phyloP scores from a whole-genome alignment of 78 protist genomes.

The Blattamonas nauphoetae region DNA sequence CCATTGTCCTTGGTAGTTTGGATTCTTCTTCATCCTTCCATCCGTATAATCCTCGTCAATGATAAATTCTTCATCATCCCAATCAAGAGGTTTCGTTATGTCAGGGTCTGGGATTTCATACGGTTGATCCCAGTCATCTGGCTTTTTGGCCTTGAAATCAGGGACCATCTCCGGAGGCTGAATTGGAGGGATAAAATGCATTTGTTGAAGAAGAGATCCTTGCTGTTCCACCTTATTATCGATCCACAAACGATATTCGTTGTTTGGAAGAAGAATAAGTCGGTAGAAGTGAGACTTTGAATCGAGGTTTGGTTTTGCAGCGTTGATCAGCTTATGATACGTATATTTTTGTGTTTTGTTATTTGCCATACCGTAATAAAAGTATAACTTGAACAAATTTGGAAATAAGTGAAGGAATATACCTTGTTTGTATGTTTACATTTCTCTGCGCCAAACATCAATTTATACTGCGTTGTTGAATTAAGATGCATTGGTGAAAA shows the following conservation, averaged over 20 bases:
- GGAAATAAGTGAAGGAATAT: too few species aligned
- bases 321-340: background rate
- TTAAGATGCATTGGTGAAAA: background rate
- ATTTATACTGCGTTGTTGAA: background rate
- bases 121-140: slow-evolving; percentile 35
- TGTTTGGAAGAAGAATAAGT: slow-evolving; percentile 5
- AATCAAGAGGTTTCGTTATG: background rate
- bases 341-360: background rate
- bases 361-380: slow-evolving; percentile 2
- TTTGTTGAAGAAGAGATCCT: background rate
- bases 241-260: slow-evolving; percentile 1
- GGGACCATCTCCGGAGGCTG: slow-evolving; percentile 19
- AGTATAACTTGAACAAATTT: too few species aligned
- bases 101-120: slow-evolving; percentile 7
- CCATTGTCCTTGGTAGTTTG: too few species aligned
- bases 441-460: slow-evolving; percentile 37
- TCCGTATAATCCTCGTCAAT: too few species aligned
- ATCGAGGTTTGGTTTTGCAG: background rate
- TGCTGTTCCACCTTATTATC: background rate
- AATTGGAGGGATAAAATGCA: background rate
- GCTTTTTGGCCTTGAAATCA: slow-evolving; percentile 21
- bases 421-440: background rate
- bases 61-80: slow-evolving; percentile 9
- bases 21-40: too few species aligned
- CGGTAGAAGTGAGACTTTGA: slow-evolving; percentile 26